A percentile compares a stretch with the other conserved stretches of the same genome.
phyloP scores from a whole-genome alignment of 2,329 filamentous ascomycete species.

The Aspergillus tamarii region DNA sequence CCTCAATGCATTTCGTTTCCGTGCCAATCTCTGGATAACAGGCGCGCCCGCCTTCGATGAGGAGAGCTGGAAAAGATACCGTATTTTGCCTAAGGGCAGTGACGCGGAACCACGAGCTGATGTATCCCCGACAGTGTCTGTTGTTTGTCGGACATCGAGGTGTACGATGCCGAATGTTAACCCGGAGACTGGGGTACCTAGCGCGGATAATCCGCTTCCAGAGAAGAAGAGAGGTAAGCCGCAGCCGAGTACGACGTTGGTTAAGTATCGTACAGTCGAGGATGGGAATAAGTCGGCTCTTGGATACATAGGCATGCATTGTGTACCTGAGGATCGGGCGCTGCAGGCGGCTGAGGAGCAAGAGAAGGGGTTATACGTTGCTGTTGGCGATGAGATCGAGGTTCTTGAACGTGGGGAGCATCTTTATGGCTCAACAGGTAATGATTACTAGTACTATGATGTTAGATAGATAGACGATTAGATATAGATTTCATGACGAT shows the following conservation, averaged over 20 bases:
- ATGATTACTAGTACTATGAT: conserved; percentile 20
- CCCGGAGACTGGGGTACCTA: conserved; percentile 21
- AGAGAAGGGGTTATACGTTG: conserved; percentile 17
- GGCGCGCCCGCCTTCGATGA: conserved; percentile 24
- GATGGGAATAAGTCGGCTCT: conserved; percentile 23
- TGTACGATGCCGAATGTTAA: conserved; percentile 29
- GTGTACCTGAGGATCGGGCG: conserved; percentile 24
- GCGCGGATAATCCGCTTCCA: conserved; percentile 20
- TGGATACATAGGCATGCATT: conserved; percentile 29
- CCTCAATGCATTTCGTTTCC: conserved; percentile 25
- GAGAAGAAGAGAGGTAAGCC: conserved; percentile 24
- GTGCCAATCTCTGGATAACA: conserved; percentile 26
- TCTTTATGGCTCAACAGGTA: conserved; percentile 24
- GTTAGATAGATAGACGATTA: neutral
- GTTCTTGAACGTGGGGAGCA: conserved; percentile 25
- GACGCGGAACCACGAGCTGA: conserved; percentile 8
- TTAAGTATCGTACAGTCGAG: conserved; percentile 23
- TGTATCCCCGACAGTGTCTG: conserved; percentile 19
- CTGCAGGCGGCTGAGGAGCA: conserved; percentile 19
- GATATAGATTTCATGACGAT: neutral
- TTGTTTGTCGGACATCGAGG: conserved; percentile 28
- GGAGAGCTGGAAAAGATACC: conserved; percentile 26
- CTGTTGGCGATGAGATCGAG: conserved; percentile 26
- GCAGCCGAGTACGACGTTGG: conserved; percentile 26
- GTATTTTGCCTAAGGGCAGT: conserved; percentile 15